Base-by-base conservation (phyloP, 2,329 filamentous ascomycete species). In the Ophiocordyceps camponoti-saundersi region DNA sequence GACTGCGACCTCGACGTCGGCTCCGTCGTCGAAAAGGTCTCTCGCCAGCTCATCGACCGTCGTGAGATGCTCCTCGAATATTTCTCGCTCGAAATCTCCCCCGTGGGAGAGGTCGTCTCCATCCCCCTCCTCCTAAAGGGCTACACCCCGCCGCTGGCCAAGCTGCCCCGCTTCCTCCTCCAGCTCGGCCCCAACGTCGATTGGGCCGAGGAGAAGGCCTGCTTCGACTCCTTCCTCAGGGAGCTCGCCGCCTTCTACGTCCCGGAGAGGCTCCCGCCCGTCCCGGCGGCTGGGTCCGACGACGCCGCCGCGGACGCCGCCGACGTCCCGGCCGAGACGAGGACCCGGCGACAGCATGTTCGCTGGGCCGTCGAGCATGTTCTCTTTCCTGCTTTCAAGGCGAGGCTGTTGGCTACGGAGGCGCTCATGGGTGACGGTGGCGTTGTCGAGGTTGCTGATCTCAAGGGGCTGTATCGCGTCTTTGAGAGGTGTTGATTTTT, bases 61-160 rank as follows among this genome's bases (percentile, higher is more conserved):
- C 74, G 84, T 34, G 83, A 90, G 56, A 93, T 98, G 85, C 73
- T 98, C 1, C 69, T 75, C 2, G 92, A 98, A 62, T 98, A 98
- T 63, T 96, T 98, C 62, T 83, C 82, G 1, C 67, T 98, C 42
- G 80, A 90, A 47, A 79, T 98, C 34, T 84, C 84, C 0, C 77
- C 80, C 1, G 71, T 82, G 0, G 90, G 89, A 13, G 77, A 90
- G 46, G 69, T 98, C 2, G 63, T 82, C 44, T 79, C 79, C 29
- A 81, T 98, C 16, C 93, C 92, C 0, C 70, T 98, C 10, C 70
- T 98, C 34, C 64, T 94, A 43, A 95, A 89, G 63, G 88, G 87
- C 1, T 98, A 98, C 59, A 83, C 78, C 8, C 93, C 92, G 0
- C 79, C 80, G 6, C 66, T 96, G 48, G 82, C 80, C 16, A 98